A percentile compares a stretch with the other conserved stretches of the same genome.
Conservation (phyloP, 2,329 filamentous ascomycete species). For the Hansfordia pulvinata region DNA sequence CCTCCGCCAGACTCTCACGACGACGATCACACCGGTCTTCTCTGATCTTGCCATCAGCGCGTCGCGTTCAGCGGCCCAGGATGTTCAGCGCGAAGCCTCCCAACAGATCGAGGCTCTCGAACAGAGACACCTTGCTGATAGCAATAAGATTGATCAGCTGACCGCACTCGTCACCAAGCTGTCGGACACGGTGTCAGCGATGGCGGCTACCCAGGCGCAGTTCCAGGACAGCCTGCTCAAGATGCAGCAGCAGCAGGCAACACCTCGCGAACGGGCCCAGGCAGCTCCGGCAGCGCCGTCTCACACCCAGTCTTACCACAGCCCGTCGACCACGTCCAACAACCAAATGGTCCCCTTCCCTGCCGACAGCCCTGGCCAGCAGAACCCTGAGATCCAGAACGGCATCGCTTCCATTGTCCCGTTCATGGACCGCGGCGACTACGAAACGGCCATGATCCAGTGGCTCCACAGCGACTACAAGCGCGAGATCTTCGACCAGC, state of each 20-base stretch:
- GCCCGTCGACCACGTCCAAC: slow-evolving; percentile 16
- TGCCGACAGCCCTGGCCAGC: slow-evolving; percentile 26
- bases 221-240: slow-evolving; percentile 53
- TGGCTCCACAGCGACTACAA: slow-evolving; percentile 54
- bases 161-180: slow-evolving; percentile 51
- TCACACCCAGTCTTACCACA: slow-evolving; percentile 10
- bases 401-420: slow-evolving; percentile 45
- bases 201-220: slow-evolving; percentile 55
- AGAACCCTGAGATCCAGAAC: slow-evolving; percentile 40
- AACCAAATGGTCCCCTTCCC: slow-evolving; percentile 23
- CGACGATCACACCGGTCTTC: slow-evolving; percentile 52
- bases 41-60: slow-evolving; percentile 50
- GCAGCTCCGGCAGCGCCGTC: slow-evolving; percentile 1
- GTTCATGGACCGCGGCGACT: slow-evolving; percentile 45
- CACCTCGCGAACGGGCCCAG: slow-evolving; percentile 4
- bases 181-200: slow-evolving; percentile 53
- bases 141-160: slow-evolving; percentile 60
- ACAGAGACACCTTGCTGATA: slow-evolving; percentile 36
- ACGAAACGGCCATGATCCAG: slow-evolving; percentile 49
- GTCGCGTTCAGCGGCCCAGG: slow-evolving; percentile 52
- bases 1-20: slow-evolving; percentile 45
- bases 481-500: slow-evolving; percentile 47
- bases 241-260: slow-evolving; percentile 31
- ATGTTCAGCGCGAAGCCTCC: slow-evolving; percentile 50
- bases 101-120: slow-evolving; percentile 35